Percentiles rank a stretch among this genome's conserved stretches.
These are phyloP conservation scores for Datisca glomerata DNA, from an alignment of 306 rosid genomes.

Conservation along the genomic window DNA sequence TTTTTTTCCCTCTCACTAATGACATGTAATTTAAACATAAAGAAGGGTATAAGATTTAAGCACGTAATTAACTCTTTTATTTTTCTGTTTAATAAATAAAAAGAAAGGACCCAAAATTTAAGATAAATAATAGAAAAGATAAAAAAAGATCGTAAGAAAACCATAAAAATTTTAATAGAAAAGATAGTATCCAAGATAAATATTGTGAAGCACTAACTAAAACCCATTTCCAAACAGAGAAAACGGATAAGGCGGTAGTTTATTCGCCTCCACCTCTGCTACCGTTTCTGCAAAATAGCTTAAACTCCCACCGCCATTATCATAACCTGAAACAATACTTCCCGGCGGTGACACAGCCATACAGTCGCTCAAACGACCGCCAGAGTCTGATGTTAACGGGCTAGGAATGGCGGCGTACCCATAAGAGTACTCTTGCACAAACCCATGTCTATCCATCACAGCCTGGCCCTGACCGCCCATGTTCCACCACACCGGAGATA, in stretches of 20 bases:
- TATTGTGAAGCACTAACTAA: too few relatives aligned
- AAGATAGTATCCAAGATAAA: too few relatives aligned
- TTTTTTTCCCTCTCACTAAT: too few relatives aligned
- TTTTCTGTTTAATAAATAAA: too few relatives aligned
- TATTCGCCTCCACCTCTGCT: constrained; percentile 27
- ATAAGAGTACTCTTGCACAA: constrained; percentile 9
- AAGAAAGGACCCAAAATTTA: too few relatives aligned
- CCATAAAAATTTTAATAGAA: too few relatives aligned
- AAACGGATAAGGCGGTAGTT: constrained; percentile 85
- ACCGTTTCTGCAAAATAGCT: constrained; percentile 34
- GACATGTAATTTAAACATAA: too few relatives aligned
- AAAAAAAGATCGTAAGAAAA: too few relatives aligned
- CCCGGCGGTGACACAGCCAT: constrained; percentile 12
- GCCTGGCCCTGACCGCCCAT: constrained; percentile 7
- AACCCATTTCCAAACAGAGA: constrained; percentile 70
- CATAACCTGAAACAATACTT: constrained; percentile 9
- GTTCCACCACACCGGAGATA: constrained; percentile 22
- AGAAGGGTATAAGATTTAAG: too few relatives aligned
- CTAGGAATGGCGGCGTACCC: constrained; percentile 7
- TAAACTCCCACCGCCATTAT: constrained; percentile 16
- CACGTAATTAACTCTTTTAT: too few relatives aligned
- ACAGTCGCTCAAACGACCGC: background rate
- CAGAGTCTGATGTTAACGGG: constrained; percentile 15
- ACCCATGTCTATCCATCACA: constrained; percentile 4
- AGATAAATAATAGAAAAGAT: too few relatives aligned